Conservation (phyloP, 805 yeast genomes). For the Cyberlindnera misumaiensis region DNA sequence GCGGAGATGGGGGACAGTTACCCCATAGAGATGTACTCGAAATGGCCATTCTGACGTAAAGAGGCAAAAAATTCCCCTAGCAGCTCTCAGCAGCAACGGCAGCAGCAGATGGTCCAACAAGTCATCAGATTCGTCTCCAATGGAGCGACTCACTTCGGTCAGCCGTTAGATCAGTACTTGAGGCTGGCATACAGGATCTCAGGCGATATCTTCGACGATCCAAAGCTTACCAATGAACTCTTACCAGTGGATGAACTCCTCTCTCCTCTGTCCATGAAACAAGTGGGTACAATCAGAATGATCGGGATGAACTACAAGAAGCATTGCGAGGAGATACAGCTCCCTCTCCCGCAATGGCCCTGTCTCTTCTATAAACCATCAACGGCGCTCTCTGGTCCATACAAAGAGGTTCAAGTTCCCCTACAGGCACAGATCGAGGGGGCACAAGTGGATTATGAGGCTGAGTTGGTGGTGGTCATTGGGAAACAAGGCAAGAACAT, state of each 20-base stretch:
- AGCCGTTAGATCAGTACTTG: conserved; percentile 33
- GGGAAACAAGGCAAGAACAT: conserved; percentile 44
- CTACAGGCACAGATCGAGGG: conserved; percentile 27
- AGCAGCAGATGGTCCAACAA: conserved; percentile 11
- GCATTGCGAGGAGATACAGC: conserved; percentile 33
- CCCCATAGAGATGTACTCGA: too few species aligned
- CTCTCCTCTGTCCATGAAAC: conserved; percentile 33
- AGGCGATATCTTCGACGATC: conserved; percentile 38
- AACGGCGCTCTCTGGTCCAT: conserved; percentile 38
- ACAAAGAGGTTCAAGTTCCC: conserved; percentile 36
- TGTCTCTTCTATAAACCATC: conserved; percentile 45
- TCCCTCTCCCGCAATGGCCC: conserved; percentile 41
- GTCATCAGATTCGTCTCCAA: conserved; percentile 40
- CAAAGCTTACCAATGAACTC: conserved; percentile 30
- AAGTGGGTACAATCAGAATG: conserved; percentile 36
- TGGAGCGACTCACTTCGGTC: conserved; percentile 39
- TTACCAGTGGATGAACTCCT: conserved; percentile 29
- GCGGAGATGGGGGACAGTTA: too few species aligned
- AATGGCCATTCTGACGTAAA: too few species aligned
- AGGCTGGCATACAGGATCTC: conserved; percentile 34
- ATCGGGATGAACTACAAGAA: conserved; percentile 47
- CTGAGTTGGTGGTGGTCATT: conserved; percentile 46
- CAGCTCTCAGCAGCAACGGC: too few species aligned
- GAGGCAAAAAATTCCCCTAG: too few species aligned
- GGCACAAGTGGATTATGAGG: conserved; percentile 42